Conservation (phyloP, 1,284 basidiomycete species). For the Heterobasidion annosum region DNA sequence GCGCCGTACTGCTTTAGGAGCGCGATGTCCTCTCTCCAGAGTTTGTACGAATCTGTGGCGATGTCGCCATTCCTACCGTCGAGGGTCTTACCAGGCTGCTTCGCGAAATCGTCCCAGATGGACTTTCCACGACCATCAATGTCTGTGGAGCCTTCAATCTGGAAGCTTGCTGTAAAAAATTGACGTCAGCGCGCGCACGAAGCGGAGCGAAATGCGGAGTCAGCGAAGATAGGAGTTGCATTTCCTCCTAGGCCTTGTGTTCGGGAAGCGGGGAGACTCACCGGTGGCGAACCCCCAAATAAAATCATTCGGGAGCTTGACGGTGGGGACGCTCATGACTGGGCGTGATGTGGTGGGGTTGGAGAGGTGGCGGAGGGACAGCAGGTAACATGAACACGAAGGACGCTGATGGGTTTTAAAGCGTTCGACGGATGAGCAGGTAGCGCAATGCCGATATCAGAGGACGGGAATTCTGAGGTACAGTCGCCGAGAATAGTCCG, state of each 20-base stretch:
- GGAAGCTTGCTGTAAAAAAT: conserved; percentile 38
- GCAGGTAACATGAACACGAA: background rate
- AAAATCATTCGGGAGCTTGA: conserved; percentile 43
- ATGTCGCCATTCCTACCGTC: conserved; percentile 61
- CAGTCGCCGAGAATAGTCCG: background rate
- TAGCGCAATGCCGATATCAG: background rate
- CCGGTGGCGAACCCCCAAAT: conserved; percentile 70
- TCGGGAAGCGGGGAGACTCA: conserved; percentile 12
- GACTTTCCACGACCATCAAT: conserved; percentile 53
- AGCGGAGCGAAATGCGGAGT: background rate
- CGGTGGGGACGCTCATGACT: conserved; percentile 8
- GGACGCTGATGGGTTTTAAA: background rate
- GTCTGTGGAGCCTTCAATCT: conserved; percentile 60
- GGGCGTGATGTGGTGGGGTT: background rate
- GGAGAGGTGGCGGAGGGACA: background rate
- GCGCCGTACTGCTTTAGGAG: conserved; percentile 39
- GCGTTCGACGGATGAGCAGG: background rate
- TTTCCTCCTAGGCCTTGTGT: background rate
- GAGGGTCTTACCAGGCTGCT: conserved; percentile 52
- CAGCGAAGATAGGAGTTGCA: background rate
- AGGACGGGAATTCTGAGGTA: background rate
- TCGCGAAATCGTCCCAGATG: conserved; percentile 70
- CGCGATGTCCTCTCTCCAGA: conserved; percentile 62
- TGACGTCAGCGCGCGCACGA: background rate
- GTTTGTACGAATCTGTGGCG: conserved; percentile 63